Percentiles rank a stretch among this genome's conserved stretches.
These are phyloP conservation scores for Sporodiniella umbellata DNA, from an alignment of 371 early-diverging fungal species.

Conservation along the genomic window DNA sequence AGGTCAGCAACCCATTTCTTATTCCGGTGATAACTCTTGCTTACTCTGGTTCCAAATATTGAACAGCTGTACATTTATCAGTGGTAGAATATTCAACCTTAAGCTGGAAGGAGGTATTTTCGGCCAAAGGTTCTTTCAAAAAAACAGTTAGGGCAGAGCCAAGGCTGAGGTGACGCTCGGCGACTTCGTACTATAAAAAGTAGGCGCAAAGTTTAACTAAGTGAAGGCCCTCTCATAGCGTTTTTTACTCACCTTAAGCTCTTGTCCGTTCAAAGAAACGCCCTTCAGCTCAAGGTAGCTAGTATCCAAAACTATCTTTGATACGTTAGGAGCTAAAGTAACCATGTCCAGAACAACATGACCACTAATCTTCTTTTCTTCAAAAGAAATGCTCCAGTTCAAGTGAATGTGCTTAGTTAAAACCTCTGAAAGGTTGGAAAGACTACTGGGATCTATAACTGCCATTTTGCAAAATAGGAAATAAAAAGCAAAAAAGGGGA, in stretches of 20 bases:
- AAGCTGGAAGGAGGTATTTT: slow-evolving; percentile 49
- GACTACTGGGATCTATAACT: slow-evolving; percentile 77
- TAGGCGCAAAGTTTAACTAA: too few relatives aligned
- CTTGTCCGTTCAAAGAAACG: slow-evolving; percentile 43
- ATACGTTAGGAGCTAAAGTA: slow-evolving; percentile 47
- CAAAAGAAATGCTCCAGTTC: slow-evolving; percentile 75
- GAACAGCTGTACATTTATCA: slow-evolving; percentile 78
- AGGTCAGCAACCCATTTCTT: too few relatives aligned
- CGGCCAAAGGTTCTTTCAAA: slow-evolving; percentile 44
- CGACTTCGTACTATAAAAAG: slow-evolving; percentile 50
- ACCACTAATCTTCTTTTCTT: slow-evolving; percentile 64
- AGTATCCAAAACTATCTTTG: slow-evolving; percentile 78
- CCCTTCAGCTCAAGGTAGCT: slow-evolving; percentile 56
- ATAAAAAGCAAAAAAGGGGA: slow-evolving; percentile 1
- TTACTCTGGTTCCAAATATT: slow-evolving; percentile 79
- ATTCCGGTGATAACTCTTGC: not conserved
- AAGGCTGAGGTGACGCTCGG: slow-evolving; percentile 58
- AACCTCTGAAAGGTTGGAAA: slow-evolving; percentile 76
- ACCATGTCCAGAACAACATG: slow-evolving; percentile 58
- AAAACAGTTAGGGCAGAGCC: slow-evolving; percentile 76
- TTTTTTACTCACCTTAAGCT: slow-evolving; percentile 40
- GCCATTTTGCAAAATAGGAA: slow-evolving; percentile 3
- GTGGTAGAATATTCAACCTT: slow-evolving; percentile 81
- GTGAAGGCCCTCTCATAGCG: too few relatives aligned
- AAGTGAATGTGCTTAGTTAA: slow-evolving; percentile 74